Conservation (phyloP, 2,329 filamentous ascomycete genomes). For the Paecilomyces niveus region DNA sequence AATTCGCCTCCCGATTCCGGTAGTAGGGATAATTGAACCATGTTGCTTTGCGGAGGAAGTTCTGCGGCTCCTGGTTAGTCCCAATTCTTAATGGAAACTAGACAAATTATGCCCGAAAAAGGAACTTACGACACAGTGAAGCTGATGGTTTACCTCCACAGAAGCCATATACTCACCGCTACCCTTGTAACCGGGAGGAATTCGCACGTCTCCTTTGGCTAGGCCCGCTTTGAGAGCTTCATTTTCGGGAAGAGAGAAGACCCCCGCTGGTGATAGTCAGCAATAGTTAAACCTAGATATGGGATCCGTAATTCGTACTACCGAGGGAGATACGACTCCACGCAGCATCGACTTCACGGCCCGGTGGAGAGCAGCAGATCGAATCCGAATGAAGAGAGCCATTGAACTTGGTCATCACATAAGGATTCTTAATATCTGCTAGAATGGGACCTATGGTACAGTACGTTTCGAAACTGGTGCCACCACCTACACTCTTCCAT, state of each 20-base stretch:
- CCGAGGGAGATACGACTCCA: conserved; percentile 6
- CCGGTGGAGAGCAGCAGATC: conserved; percentile 4
- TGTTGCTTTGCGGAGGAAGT: conserved; percentile 6
- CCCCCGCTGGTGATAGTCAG: conserved; percentile 1
- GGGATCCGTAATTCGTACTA: neutral
- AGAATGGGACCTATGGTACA: conserved; percentile 1
- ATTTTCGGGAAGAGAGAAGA: conserved; percentile 4
- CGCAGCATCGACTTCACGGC: conserved; percentile 7
- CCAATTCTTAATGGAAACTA: neutral
- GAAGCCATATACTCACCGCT: conserved; percentile 8
- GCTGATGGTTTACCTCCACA: conserved; percentile 8
- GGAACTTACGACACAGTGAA: conserved; percentile 9
- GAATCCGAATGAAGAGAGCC: conserved; percentile 2
- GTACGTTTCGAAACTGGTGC: too few relatives aligned
- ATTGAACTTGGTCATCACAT: neutral
- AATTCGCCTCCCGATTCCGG: conserved; percentile 7
- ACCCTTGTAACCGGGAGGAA: conserved; percentile 3
- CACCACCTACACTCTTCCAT: too few relatives aligned
- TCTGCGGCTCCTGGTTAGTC: neutral
- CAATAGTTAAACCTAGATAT: neutral
- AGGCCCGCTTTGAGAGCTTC: conserved; percentile 2
- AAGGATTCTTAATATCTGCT: conserved; percentile 2
- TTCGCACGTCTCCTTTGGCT: conserved; percentile 2
- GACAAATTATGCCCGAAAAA: neutral
- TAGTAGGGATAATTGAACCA: conserved; percentile 7